Evolutionary conservation across 208 protist species (phyloP), one percentile per base, ranked within the genome.

Genomic region (Leishmania major): DNA sequence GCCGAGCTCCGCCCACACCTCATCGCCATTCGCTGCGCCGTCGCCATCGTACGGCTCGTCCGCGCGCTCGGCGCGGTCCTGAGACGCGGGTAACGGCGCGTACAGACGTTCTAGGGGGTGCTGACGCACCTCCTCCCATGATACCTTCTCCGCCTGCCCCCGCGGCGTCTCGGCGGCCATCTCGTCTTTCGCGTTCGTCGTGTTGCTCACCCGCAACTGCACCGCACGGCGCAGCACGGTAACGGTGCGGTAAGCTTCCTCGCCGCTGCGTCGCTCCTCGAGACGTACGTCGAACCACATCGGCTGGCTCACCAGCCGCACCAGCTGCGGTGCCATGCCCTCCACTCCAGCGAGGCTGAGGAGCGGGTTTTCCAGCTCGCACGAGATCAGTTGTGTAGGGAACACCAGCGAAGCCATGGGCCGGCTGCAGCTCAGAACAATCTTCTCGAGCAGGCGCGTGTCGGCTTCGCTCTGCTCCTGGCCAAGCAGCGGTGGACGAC

Each of bases 1-100:
- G 28, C 98, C 98, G 84, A 99, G 86, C 71, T 87, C 84, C 22
- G 88, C 67, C 91, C 89, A 96, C 43, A 91, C 79, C 35, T 89
- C 77, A 22, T 89, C 85, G 19, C 79, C 84, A 13, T 77, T 64
- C 11, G 64, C 37, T 40, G 64, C 40, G 66, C 72, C 31, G 31
- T 66, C 78, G 55, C 47, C 73, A 35, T 82, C 82, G 62, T 70
- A 57, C 67, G 57, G 4, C 59, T 22, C 69, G 4, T 3, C 51
- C 45, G 11, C 6, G 78, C 60, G 37, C 40, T 43, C 64, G n/a
- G 22, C 71, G 43, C 47, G 60, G 37, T 51, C 74, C 7, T 57
- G 15, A n/a, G 70, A 67, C 8, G 45, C 49, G n/a, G 70, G 17
- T 11, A 35, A 28, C 3, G 86, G 80, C 37, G 73, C 35, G 83